Percentiles rank a stretch among this genome's conserved stretches.
phyloP scores from a whole-genome alignment of 495 filamentous ascomycete species.

The Aspergillus homomorphus region DNA sequence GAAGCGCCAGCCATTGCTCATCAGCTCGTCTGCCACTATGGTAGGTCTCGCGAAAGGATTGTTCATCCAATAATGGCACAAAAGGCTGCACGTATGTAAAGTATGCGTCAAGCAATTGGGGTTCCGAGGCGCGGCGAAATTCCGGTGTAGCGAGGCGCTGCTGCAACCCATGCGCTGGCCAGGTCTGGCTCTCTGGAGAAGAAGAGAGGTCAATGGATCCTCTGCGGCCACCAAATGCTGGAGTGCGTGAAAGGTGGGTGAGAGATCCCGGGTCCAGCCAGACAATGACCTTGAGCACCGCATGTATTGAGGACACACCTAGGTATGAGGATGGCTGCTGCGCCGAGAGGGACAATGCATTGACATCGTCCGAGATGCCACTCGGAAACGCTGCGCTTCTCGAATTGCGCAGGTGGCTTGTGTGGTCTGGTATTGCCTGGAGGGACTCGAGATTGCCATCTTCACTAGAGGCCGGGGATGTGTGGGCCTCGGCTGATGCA shows the following conservation, averaged over 20 bases:
- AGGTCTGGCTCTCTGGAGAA: slow-evolving; percentile 27
- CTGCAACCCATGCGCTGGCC: slow-evolving; percentile 25
- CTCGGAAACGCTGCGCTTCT: slow-evolving; percentile 52
- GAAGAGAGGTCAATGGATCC: slow-evolving; percentile 22
- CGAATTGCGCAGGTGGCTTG: slow-evolving; percentile 23
- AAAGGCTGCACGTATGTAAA: slow-evolving; percentile 74
- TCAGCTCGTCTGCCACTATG: slow-evolving; percentile 64
- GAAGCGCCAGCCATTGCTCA: slow-evolving; percentile 67
- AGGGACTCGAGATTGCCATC: slow-evolving; percentile 42
- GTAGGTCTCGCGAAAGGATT: slow-evolving; percentile 69
- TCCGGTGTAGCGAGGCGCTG: slow-evolving; percentile 30
- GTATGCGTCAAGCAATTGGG: slow-evolving; percentile 69
- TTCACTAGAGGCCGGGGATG: slow-evolving; percentile 38
- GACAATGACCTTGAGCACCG: slow-evolving; percentile 76
- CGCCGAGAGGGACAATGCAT: slow-evolving; percentile 71
- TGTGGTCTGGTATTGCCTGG: slow-evolving; percentile 42
- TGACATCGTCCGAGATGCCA: slow-evolving; percentile 75
- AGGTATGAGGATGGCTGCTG: slow-evolving; percentile 73
- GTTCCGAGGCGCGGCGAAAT: slow-evolving; percentile 34
- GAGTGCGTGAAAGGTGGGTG: slow-evolving; percentile 50
- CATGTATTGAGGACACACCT: slow-evolving; percentile 78
- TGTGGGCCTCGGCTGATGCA: slow-evolving; percentile 38
- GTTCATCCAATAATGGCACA: slow-evolving; percentile 74
- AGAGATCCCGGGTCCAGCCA: slow-evolving; percentile 65
- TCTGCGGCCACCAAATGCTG: slow-evolving; percentile 25